Evolutionary conservation across 331 rosid species (phyloP).

Genomic region (Arachis monticola): DNA sequence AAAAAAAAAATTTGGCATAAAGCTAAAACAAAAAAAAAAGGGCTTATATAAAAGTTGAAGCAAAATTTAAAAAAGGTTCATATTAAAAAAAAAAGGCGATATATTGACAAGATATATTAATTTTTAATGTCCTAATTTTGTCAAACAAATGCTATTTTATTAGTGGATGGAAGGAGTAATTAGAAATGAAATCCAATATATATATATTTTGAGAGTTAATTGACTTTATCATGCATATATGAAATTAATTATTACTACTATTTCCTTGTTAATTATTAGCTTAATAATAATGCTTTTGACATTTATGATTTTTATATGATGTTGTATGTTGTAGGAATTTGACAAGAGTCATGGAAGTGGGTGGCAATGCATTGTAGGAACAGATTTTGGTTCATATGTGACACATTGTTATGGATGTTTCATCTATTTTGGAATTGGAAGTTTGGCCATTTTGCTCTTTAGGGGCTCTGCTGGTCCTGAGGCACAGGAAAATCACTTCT

Average conservation of each 20-base stretch:
- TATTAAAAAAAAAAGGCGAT: too few species aligned
- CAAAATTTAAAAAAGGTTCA: too few species aligned
- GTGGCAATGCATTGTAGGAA: conserved; percentile 96
- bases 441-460: conserved; percentile 78
- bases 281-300: background rate
- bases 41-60: too few species aligned
- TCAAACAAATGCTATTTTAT: background rate
- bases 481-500: conserved; percentile 54
- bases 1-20: too few species aligned
- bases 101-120: too few species aligned
- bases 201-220: background rate
- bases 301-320: conserved; percentile 5
- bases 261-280: background rate
- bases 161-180: background rate
- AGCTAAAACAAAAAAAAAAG: too few species aligned
- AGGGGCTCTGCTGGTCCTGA: conserved; percentile 65
- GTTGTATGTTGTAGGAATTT: conserved; percentile 63
- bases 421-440: conserved; percentile 78
- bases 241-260: too few species aligned
- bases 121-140: too few species aligned
- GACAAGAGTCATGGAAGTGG: conserved; percentile 72
- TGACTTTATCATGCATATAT: background rate
- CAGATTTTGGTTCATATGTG: conserved; percentile 92
- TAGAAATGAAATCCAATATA: background rate
- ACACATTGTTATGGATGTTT: conserved; percentile 81